Evolutionary conservation across 2,329 filamentous ascomycete species (phyloP).

Genomic region (Fusarium acutatum): DNA sequence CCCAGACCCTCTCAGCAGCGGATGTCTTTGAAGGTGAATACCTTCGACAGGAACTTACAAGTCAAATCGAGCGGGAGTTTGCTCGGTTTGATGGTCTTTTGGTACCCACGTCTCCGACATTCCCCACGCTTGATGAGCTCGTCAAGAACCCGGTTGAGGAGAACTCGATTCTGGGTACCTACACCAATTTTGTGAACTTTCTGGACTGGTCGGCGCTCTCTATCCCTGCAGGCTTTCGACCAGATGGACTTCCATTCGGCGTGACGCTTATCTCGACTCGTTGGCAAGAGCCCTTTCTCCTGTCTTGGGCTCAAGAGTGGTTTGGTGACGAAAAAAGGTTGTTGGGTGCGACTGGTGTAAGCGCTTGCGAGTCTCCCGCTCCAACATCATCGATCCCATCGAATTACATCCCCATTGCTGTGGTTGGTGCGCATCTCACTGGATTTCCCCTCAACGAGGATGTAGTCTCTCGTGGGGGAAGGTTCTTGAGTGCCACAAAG

Average conservation of each 20-base stretch:
- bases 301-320: slow-evolving; percentile 43
- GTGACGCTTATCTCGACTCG: slow-evolving; percentile 48
- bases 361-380: neutral
- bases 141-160: slow-evolving; percentile 59
- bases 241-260: slow-evolving; percentile 50
- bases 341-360: slow-evolving; percentile 43
- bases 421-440: slow-evolving; percentile 48
- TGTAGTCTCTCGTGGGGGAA: slow-evolving; percentile 43
- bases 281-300: slow-evolving; percentile 48
- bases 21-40: slow-evolving; percentile 56
- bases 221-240: slow-evolving; percentile 58
- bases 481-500: slow-evolving; percentile 33
- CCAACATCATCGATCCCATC: neutral
- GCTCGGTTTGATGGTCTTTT: slow-evolving; percentile 58
- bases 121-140: slow-evolving; percentile 61
- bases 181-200: slow-evolving; percentile 69
- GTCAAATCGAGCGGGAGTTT: slow-evolving; percentile 52
- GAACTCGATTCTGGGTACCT: slow-evolving; percentile 63
- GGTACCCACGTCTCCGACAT: slow-evolving; percentile 65
- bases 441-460: slow-evolving; percentile 49
- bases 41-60: slow-evolving; percentile 49
- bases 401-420: slow-evolving; percentile 38
- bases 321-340: slow-evolving; percentile 26
- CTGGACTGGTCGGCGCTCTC: slow-evolving; percentile 64
- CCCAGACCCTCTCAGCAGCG: slow-evolving; percentile 52